Base-by-base conservation (phyloP, 305 asterid species). In the Fraxinus greggii region DNA sequence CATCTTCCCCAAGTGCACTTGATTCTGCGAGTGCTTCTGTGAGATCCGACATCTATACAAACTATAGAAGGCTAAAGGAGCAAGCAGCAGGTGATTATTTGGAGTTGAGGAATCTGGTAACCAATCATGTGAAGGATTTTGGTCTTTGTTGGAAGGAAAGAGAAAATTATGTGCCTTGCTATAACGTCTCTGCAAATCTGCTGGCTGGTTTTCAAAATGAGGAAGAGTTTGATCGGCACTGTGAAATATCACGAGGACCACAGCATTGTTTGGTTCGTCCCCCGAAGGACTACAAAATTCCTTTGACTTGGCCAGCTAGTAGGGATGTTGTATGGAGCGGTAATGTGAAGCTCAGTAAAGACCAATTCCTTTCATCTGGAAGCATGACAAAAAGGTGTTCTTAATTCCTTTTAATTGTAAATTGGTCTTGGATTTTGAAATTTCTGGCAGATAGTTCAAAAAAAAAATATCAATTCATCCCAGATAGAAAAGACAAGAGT, bases 291-390 rank as follows among this genome's bases (percentile, higher is more conserved):
- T 96, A 96, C 83, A 96, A 94, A 89, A 94, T 85, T 83, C 99
- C 99, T 17, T 83, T 96, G 88, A 94, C 89, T 83, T 94, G 99
- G 99, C 98, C 99, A 35, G 82, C 90, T 78, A 98, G 99, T 81
- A 92, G 95, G 86, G 99, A 94, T 90, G 91, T 92, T 78, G 87
- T 92, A 83, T 94, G 98, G 98, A 94, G 97, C 78, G 99, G 93
- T 83, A 96, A 96, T 89, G 98, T 96, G 85, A 96, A 92, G 91
- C 88, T 96, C 81, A 90, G 97, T 84, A 94, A 94, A 89, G 98
- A 94, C 85, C 99, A 96, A 84, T 96, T 96, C 87, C 98, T 96
- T 87, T 94, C 99, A 74, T 96, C 99, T 0, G 98, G 99, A 76
- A 94, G 97, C 91, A 96, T 93, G 98, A 94, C 97, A 23, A 96